These are phyloP conservation scores for Candida glucosophila DNA, from an alignment of 1,139 yeast genomes.

Conservation along the genomic window DNA sequence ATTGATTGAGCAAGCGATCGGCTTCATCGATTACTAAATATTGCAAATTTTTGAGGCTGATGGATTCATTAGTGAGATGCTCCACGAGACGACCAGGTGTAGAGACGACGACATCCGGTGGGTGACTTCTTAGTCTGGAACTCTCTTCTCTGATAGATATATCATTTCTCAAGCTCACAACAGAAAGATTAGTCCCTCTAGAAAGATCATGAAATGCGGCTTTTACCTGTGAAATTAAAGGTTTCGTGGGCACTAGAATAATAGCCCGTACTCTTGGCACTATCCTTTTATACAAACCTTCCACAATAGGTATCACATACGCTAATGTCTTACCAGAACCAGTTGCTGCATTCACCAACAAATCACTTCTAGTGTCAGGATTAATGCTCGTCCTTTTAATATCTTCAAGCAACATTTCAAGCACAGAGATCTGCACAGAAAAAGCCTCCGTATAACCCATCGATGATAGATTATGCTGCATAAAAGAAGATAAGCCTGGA, in stretches of 20 bases:
- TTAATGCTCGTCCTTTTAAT: slow-evolving; percentile 35
- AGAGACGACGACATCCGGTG: slow-evolving; percentile 72
- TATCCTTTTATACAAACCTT: slow-evolving; percentile 49
- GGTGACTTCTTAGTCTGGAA: slow-evolving; percentile 28
- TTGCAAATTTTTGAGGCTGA: slow-evolving; percentile 42
- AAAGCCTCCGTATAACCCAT: slow-evolving; percentile 52
- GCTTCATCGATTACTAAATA: slow-evolving; percentile 91
- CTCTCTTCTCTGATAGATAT: slow-evolving; percentile 63
- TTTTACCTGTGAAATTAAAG: slow-evolving; percentile 76
- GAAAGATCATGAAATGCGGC: slow-evolving; percentile 52
- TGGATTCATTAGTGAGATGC: slow-evolving; percentile 43
- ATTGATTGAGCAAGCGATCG: slow-evolving; percentile 80
- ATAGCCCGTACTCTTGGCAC: slow-evolving; percentile 75
- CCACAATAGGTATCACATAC: slow-evolving; percentile 76
- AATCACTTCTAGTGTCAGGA: slow-evolving; percentile 61
- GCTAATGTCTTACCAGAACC: slow-evolving; percentile 97
- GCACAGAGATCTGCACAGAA: slow-evolving; percentile 68
- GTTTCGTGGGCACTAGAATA: slow-evolving; percentile 82
- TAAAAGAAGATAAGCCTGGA: slow-evolving; percentile 19
- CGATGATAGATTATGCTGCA: slow-evolving; percentile 38
- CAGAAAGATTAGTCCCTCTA: slow-evolving; percentile 56
- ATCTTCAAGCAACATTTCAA: slow-evolving; percentile 49
- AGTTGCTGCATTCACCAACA: slow-evolving; percentile 87
- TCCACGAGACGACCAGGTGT: slow-evolving; percentile 97
- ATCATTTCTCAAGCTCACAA: slow-evolving; percentile 52